These are phyloP conservation scores for Taiozyma sp. DNA, from an alignment of 1,139 yeast species.

Conservation along the genomic window DNA sequence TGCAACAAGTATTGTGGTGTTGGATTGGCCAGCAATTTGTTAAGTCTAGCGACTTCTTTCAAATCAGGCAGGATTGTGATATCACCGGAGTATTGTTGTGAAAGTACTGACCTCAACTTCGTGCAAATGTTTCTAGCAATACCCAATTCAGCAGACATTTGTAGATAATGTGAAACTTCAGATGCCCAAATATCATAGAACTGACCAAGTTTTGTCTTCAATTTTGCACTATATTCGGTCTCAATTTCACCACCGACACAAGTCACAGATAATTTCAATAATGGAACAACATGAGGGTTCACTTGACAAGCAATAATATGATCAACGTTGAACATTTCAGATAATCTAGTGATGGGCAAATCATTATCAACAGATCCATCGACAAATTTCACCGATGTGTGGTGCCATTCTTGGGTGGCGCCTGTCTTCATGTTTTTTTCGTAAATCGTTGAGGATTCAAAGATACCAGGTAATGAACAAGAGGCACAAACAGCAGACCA, in stretches of 20 bases:
- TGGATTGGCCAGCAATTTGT: slow-evolving; percentile 71
- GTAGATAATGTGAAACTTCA: slow-evolving; percentile 75
- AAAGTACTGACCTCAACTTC: slow-evolving; percentile 65
- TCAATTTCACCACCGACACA: slow-evolving; percentile 70
- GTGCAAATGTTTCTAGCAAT: slow-evolving; percentile 66
- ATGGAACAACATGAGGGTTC: slow-evolving; percentile 92
- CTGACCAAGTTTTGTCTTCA: slow-evolving; percentile 49
- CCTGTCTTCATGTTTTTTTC: slow-evolving; percentile 77
- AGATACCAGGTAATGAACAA: slow-evolving; percentile 88
- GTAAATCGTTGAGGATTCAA: slow-evolving; percentile 78
- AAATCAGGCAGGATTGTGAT: slow-evolving; percentile 85
- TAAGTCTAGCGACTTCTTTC: slow-evolving; percentile 47
- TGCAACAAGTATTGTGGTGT: slow-evolving; percentile 66
- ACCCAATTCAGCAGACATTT: slow-evolving; percentile 58
- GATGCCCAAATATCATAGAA: slow-evolving; percentile 56
- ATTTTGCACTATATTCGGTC: slow-evolving; percentile 48
- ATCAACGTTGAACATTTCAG: slow-evolving; percentile 95
- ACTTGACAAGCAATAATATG: slow-evolving; percentile 97
- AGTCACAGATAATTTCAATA: slow-evolving; percentile 59
- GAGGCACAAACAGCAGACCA: slow-evolving; percentile 98
- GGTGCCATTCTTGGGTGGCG: slow-evolving; percentile 58
- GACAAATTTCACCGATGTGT: slow-evolving; percentile 73
- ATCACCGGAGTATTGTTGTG: slow-evolving; percentile 90
- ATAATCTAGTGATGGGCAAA: slow-evolving; percentile 79
- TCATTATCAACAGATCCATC: slow-evolving; percentile 98